Evolutionary conservation across 768 basidiomycete species (phyloP).

Genomic region (Lactifluus piperatus): DNA sequence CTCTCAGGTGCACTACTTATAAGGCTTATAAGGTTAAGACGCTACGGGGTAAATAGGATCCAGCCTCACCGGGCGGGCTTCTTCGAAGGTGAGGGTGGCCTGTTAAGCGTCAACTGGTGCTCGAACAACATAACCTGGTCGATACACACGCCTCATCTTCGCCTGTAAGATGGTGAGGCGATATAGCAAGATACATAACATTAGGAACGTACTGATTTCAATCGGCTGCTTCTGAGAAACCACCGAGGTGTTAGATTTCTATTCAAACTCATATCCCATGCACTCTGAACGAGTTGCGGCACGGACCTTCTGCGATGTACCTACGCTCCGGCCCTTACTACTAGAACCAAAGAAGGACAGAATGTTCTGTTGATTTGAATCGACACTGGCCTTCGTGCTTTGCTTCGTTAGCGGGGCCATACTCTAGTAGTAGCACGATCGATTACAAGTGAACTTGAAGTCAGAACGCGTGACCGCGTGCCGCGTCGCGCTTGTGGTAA

Average conservation of each 20-base stretch:
- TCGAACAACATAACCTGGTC: background rate
- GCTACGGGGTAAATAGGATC: background rate
- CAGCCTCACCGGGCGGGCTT: background rate
- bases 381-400: background rate
- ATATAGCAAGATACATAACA: background rate
- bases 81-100: background rate
- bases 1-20: background rate
- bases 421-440: background rate
- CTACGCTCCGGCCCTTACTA: background rate
- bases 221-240: background rate
- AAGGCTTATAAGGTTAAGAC: background rate
- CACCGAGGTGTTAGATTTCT: background rate
- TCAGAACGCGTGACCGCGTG: background rate
- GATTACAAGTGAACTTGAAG: too few species aligned
- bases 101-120: background rate
- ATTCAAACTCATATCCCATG: background rate
- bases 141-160: slow-evolving; percentile 13
- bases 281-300: background rate
- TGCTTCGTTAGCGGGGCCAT: slow-evolving; percentile 11
- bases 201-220: slow-evolving; percentile 7
- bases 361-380: slow-evolving; percentile 5
- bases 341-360: slow-evolving; percentile 10
- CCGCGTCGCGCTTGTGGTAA: too few species aligned
- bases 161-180: slow-evolving; percentile 3
- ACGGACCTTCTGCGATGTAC: background rate